Percentiles rank a stretch among this genome's conserved stretches.
These are phyloP conservation scores for Pythium phragmitis DNA, from an alignment of 352 stramenopile species.

Conservation along the genomic window DNA sequence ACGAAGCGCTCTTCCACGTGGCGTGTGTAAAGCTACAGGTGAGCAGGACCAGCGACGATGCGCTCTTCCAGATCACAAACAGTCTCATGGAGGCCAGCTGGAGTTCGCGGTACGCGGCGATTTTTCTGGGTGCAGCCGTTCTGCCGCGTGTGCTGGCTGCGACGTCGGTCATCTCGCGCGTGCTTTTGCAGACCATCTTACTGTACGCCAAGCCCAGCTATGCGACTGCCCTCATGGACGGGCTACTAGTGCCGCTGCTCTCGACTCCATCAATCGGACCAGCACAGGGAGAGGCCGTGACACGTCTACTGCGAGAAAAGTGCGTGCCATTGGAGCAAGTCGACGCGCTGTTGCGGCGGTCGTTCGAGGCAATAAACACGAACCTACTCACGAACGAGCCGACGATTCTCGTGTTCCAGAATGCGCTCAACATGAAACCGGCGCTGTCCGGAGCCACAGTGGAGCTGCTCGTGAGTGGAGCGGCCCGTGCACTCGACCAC, in stretches of 20 bases:
- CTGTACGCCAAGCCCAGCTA: constrained; percentile 51
- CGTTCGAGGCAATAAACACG: constrained; percentile 5
- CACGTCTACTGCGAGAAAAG: constrained; percentile 54
- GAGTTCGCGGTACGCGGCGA: constrained; percentile 62
- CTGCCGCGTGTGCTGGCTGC: constrained; percentile 55
- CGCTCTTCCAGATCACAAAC: constrained; percentile 57
- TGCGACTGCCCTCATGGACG: constrained; percentile 39
- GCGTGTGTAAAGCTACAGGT: constrained; percentile 53
- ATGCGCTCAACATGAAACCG: constrained; percentile 62
- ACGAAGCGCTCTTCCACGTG: constrained; percentile 47
- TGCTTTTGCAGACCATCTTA: constrained; percentile 60
- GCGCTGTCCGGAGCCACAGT: constrained; percentile 42
- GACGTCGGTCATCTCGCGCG: constrained; percentile 68
- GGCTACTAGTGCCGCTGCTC: constrained; percentile 56
- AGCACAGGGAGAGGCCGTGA: constrained; percentile 68
- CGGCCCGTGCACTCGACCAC: not conserved
- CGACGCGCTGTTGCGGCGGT: constrained; percentile 45
- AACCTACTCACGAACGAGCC: constrained; percentile 52
- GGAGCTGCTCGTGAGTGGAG: constrained; percentile 25
- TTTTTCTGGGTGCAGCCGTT: constrained; percentile 58
- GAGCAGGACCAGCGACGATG: constrained; percentile 51
- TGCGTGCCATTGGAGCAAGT: constrained; percentile 48
- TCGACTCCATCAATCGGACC: constrained; percentile 34
- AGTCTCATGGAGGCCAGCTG: constrained; percentile 62
- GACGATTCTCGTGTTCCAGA: constrained; percentile 71